Evolutionary conservation across 495 filamentous ascomycete species (phyloP), one percentile per base, ranked within the genome.

Genomic region (Lasiosphaeria hispida): DNA sequence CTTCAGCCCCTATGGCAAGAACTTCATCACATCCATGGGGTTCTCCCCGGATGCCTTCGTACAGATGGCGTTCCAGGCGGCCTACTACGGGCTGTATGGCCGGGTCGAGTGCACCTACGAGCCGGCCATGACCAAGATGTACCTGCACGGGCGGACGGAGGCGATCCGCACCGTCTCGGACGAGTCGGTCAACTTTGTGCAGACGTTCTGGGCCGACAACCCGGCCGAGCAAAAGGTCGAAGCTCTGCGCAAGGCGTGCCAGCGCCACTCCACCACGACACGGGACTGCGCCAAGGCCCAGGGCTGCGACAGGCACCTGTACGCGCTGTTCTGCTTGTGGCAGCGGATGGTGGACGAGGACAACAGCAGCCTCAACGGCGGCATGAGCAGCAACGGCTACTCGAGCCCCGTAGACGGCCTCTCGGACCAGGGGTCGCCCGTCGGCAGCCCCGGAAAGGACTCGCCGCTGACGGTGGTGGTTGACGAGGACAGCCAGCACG

Each of bases 11-110:
- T 98, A 92, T 64, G 94, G 94, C 35, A 96, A 96, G 81, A 96
- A 94, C 72, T 96, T 96, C 64, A 98, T 98, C 69, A 97, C 91
- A 1, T 91, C 90, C 0, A 91, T 91, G 82, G 95, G 95, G 19
- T 95, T 97, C 69, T 97, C 94, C 0, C 94, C 94, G 0, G 94
- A 98, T 70, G 94, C 94, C 1, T 98, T 96, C 63, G 90, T 98
- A 34, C 94, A 98, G 71, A 97, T 97, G 94, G 95, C 94, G 4
- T 97, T 96, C 77, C 94, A 98, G 72, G 94, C 94, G 30, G 94
- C 95, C 11, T 97, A 98, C 77, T 98, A 97, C 66, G 94, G 95
- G 33, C 84, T 98, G 35, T 98, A 98, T 63, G 94, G 94, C 6
- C 84, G 91, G 4, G 80, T 96, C 5, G 94, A 97, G 72, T 95